Base-by-base conservation (phyloP, 1,139 yeast genomes). In the Debaryomyces fabryi region DNA sequence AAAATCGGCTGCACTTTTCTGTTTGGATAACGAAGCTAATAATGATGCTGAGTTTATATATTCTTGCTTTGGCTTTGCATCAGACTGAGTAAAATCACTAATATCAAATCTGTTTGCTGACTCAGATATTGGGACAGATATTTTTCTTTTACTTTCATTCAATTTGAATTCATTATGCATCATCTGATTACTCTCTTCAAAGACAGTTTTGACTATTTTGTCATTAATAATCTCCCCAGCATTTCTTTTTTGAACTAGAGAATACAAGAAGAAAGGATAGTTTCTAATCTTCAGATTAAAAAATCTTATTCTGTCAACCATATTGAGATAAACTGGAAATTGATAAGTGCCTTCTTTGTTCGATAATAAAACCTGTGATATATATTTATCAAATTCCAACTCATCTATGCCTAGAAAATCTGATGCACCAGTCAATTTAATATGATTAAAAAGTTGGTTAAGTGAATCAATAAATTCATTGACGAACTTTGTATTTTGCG, bases 11-110 rank as follows among this genome's bases (percentile, higher is more conserved):
- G 60, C 52, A 16, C 48, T 51, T 39, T 43, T 52, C 39, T 53
- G 53, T 42, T 52, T 58, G 9, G 53, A 52, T 35, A 58, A 51
- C 18, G 49, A 49, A 2, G 59, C 55, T n/a, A 64, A 49, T 6
- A 66, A 46, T 33, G 52, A 54, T 12, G 64, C 67, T 3, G 67
- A 57, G 46, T 67, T 63, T 41, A 62, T 59, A 46, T 68, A 67
- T 16, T 49, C 51, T 0, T 49, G 46, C 20, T 47, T 49, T 20
- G 42, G 36, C 36, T 38, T 33, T 27, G 23, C 42, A 36, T 23
- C 32, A 35, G 38, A 46, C 38, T 44, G 43, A 35, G 47, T 57
- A 46, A 66, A 67, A 15, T 66, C 70, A 20, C 55, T 50, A 52
- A 68, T 62, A 44, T 60, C 58, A 48, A 68, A 67, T 29, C 58